Percentiles rank a stretch among this genome's conserved stretches.
phyloP scores from a whole-genome alignment of 2,329 filamentous ascomycete species.

The Penicillium sp. region DNA sequence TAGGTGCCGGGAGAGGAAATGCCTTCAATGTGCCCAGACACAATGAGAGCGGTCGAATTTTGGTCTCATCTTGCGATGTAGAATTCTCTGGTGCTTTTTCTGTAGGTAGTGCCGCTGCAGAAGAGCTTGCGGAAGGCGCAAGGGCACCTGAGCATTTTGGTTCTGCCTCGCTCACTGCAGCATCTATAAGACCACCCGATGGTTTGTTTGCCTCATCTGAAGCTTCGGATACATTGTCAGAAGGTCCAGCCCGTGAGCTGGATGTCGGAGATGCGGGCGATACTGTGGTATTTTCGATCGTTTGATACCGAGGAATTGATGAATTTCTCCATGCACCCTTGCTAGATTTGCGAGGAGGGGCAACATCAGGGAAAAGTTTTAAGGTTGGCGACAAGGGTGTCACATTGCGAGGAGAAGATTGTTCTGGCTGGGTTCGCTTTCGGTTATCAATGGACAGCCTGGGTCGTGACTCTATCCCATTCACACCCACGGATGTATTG shows the following conservation, averaged over 20 bases:
- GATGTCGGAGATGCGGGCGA: not conserved
- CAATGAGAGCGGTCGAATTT: constrained; percentile 23
- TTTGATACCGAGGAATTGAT: constrained; percentile 17
- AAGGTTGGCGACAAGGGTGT: constrained; percentile 21
- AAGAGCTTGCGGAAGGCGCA: not conserved
- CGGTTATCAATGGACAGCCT: constrained; percentile 1
- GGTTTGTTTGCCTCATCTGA: not conserved
- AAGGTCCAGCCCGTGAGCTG: not conserved
- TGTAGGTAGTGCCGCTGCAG: not conserved
- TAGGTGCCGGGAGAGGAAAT: constrained; percentile 38
- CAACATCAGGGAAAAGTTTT: constrained; percentile 36
- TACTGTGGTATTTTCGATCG: constrained; percentile 2
- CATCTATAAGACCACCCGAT: not conserved
- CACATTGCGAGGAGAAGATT: constrained; percentile 10
- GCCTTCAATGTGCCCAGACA: constrained; percentile 30
- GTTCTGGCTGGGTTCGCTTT: constrained; percentile 6
- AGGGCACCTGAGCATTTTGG: constrained; percentile 1
- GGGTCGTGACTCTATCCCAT: not conserved
- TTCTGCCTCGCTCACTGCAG: not conserved
- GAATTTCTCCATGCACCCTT: constrained; percentile 27
- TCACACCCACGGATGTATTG: not conserved
- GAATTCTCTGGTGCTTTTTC: not conserved
- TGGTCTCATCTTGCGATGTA: constrained; percentile 4
- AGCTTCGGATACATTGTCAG: not conserved
- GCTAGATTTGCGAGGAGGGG: constrained; percentile 33